These are phyloP conservation scores for Secale cereale DNA, from an alignment of 176 grass and related monocot species.

Conservation along the genomic window DNA sequence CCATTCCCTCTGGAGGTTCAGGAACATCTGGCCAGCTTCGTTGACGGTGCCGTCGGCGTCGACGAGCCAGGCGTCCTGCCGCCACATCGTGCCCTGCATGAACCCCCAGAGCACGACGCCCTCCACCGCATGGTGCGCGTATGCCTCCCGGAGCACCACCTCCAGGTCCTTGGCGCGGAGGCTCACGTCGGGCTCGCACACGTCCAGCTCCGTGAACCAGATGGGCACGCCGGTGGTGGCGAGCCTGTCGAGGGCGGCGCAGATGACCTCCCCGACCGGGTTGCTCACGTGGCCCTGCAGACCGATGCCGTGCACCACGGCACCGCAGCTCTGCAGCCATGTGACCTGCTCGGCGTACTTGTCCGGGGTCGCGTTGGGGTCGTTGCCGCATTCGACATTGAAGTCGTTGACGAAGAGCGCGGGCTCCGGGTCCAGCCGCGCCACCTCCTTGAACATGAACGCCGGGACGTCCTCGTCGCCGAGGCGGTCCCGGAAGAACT, in stretches of 20 bases:
- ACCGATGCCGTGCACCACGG: constrained; percentile 40
- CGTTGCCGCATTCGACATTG: constrained; percentile 47
- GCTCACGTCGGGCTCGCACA: constrained; percentile 28
- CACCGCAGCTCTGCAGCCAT: constrained; percentile 24
- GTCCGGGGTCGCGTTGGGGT: constrained; percentile 35
- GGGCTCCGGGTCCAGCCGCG: constrained; percentile 19
- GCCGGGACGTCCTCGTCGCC: constrained; percentile 6
- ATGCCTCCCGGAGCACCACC: constrained; percentile 56
- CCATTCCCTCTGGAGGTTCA: constrained; percentile 48
- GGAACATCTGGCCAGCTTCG: constrained; percentile 28
- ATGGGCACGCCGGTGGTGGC: constrained; percentile 31
- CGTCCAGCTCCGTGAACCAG: constrained; percentile 68
- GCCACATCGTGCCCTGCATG: constrained; percentile 48
- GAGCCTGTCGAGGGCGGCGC: constrained; percentile 34
- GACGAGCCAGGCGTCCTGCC: constrained; percentile 31
- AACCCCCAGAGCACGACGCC: constrained; percentile 61
- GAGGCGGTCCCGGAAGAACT: constrained; percentile 41
- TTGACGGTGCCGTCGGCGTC: constrained; percentile 49
- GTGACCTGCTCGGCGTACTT: constrained; percentile 36
- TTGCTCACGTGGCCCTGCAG: constrained; percentile 33
- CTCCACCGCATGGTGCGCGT: constrained; percentile 48
- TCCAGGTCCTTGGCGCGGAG: constrained; percentile 65
- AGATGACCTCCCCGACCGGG: constrained; percentile 42
- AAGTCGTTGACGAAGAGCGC: constrained; percentile 57
- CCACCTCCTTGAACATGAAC: constrained; percentile 32